phyloP scores from a whole-genome alignment of 2,329 filamentous ascomycete genomes.

The Akanthomyces uredinophilus region DNA sequence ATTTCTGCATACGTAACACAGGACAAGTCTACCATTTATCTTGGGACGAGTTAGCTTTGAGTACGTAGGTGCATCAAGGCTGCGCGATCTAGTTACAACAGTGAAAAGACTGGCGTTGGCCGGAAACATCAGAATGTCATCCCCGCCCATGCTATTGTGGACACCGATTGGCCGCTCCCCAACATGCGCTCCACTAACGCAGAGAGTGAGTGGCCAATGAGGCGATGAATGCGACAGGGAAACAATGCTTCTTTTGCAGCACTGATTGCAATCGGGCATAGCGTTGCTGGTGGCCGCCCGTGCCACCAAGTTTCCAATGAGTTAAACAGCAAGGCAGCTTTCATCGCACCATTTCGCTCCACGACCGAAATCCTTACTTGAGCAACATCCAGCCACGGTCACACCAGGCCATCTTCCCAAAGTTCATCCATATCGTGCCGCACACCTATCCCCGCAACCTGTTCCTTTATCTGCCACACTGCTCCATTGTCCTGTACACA shows the following conservation, averaged over 20 bases:
- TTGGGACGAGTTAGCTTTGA: not conserved
- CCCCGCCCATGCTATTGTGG: not conserved
- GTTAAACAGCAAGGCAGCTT: not conserved
- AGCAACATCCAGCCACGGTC: slow-evolving; percentile 3
- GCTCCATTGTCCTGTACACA: not conserved
- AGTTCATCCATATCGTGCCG: not conserved
- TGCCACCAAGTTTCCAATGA: not conserved
- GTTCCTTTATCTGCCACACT: not conserved
- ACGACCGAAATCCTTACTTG: not conserved
- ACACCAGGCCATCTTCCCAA: not conserved
- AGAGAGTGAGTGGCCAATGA: not conserved
- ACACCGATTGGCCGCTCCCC: not conserved
- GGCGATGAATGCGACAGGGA: not conserved
- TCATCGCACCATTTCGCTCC: slow-evolving; percentile 3
- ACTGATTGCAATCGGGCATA: not conserved
- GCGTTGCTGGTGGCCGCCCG: not conserved
- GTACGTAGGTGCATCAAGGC: not conserved
- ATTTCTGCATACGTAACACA: no score
- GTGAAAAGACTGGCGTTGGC: slow-evolving; percentile 3
- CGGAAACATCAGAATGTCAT: slow-evolving; percentile 6
- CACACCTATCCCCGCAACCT: not conserved
- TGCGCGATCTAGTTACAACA: not conserved
- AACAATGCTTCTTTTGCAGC: not conserved
- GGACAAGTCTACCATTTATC: not conserved
- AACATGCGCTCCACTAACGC: not conserved